phyloP scores from a whole-genome alignment of 257 asterid genomes.

The Craterostigma plantagineum region DNA sequence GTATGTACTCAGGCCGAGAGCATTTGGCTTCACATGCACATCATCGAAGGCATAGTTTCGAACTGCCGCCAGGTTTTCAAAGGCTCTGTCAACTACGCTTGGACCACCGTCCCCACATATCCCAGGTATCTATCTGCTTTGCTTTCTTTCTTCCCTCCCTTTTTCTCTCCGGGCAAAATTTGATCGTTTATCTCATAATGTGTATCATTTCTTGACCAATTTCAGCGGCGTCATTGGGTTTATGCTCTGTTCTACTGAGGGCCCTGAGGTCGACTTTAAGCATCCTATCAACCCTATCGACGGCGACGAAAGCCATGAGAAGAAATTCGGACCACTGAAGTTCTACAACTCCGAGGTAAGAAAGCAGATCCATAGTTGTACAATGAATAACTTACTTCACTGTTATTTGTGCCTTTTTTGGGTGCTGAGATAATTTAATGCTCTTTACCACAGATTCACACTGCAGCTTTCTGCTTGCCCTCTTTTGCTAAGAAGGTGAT shows the following conservation, averaged over 20 bases:
- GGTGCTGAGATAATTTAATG: too few relatives aligned
- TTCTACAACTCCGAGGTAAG: conserved; percentile 76
- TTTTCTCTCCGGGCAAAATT: too few relatives aligned
- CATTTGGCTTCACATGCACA: conserved; percentile 99
- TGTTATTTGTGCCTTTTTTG: too few relatives aligned
- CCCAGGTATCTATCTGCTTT: conserved; percentile 42
- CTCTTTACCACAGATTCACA: conserved; percentile 89
- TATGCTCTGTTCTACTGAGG: conserved; percentile 81
- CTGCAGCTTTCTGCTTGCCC: conserved; percentile 92
- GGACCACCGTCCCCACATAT: conserved; percentile 98
- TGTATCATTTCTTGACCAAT: too few relatives aligned
- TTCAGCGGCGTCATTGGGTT: conserved; percentile 75
- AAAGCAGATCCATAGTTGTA: too few relatives aligned
- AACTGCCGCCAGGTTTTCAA: conserved; percentile 88
- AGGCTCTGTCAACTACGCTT: conserved; percentile 94
- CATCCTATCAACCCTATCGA: conserved; percentile 56
- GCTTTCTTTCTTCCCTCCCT: neutral
- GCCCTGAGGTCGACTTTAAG: conserved; percentile 61
- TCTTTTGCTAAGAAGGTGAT: conserved; percentile 81
- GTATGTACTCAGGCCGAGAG: conserved; percentile 98
- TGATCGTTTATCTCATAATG: too few relatives aligned
- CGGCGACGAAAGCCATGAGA: conserved; percentile 16
- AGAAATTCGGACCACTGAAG: conserved; percentile 35
- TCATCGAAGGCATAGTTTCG: conserved; percentile 66
- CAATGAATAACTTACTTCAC: too few relatives aligned